A percentile compares a stretch with the other conserved stretches of the same genome.
Evolutionary conservation across 2,329 filamentous ascomycete genomes (phyloP).

Genomic region (Neurospora sp.): DNA sequence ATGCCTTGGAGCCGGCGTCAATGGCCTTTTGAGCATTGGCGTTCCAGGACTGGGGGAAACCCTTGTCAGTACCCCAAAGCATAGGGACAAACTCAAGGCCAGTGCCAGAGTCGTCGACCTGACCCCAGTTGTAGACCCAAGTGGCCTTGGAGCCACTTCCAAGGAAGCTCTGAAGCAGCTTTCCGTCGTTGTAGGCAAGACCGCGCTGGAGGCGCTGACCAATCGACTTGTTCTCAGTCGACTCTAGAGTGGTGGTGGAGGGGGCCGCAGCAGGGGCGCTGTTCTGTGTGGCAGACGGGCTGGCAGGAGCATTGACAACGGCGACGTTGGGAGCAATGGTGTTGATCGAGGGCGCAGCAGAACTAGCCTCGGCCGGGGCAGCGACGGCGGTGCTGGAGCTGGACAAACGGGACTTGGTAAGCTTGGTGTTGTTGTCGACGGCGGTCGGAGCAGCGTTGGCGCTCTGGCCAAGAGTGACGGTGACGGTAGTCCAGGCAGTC

Average conservation of each 20-base stretch:
- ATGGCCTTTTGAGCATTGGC: constrained; percentile 41
- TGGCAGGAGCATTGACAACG: constrained; percentile 16
- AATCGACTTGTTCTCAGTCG: constrained; percentile 11
- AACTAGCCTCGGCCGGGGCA: constrained; percentile 4
- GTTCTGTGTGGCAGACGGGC: constrained; percentile 18
- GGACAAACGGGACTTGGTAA: neutral
- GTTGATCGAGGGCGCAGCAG: constrained; percentile 2
- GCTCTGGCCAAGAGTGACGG: constrained; percentile 24
- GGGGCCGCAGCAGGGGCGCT: constrained; percentile 17
- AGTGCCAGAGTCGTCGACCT: constrained; percentile 30
- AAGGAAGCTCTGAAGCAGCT: constrained; percentile 41
- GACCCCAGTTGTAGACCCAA: constrained; percentile 64
- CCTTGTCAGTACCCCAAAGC: constrained; percentile 44
- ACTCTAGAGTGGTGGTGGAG: constrained; percentile 9
- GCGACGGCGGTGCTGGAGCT: constrained; percentile 1
- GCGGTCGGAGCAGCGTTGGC: constrained; percentile 8
- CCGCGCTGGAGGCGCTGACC: constrained; percentile 44
- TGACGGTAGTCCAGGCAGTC: constrained; percentile 33
- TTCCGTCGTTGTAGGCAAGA: constrained; percentile 54
- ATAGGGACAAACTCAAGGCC: constrained; percentile 54
- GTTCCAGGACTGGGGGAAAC: constrained; percentile 39
- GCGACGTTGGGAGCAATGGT: constrained; percentile 1
- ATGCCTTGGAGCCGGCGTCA: constrained; percentile 39
- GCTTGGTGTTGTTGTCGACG: neutral
- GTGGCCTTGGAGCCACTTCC: constrained; percentile 30